phyloP scores from a whole-genome alignment of 2,329 filamentous ascomycete species.

The Bimuria novae-zelandiae region DNA sequence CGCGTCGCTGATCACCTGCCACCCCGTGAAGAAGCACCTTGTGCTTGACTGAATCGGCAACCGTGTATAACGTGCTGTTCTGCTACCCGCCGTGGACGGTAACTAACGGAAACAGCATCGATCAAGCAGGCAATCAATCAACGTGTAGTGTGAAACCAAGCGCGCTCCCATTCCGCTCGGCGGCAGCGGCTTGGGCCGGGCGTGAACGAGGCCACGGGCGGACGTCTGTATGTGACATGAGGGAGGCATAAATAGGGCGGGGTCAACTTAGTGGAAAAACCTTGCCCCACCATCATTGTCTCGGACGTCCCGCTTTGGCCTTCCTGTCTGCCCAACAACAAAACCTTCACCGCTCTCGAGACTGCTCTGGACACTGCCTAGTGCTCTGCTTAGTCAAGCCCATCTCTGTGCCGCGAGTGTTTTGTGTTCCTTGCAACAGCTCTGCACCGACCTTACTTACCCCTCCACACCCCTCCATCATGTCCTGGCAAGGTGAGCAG shows the following conservation, averaged over 20 bases:
- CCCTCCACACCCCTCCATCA: constrained; percentile 36
- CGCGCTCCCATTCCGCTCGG: too few relatives aligned
- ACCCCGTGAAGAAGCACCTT: too few relatives aligned
- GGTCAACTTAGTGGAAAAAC: constrained; percentile 14
- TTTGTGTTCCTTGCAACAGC: constrained; percentile 11
- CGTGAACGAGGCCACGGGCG: too few relatives aligned
- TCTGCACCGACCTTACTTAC: constrained; percentile 15
- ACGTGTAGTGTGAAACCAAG: too few relatives aligned
- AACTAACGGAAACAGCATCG: too few relatives aligned
- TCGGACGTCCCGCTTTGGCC: constrained; percentile 4
- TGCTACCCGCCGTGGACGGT: too few relatives aligned
- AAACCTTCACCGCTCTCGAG: constrained; percentile 20
- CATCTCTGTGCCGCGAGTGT: neutral
- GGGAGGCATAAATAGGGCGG: constrained; percentile 10
- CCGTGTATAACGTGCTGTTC: too few relatives aligned
- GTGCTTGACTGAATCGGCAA: too few relatives aligned
- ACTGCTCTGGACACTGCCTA: neutral
- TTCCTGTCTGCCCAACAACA: constrained; percentile 16
- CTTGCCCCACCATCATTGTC: constrained; percentile 19
- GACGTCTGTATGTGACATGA: constrained; percentile 11
- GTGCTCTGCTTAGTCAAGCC: constrained; percentile 17
- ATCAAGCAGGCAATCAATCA: too few relatives aligned
- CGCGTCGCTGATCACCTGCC: too few relatives aligned
- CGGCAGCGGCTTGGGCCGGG: too few relatives aligned
- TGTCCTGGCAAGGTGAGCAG: constrained; percentile 51